Conservation (phyloP, 2,329 filamentous ascomycete species). For the Acarospora socialis region DNA sequence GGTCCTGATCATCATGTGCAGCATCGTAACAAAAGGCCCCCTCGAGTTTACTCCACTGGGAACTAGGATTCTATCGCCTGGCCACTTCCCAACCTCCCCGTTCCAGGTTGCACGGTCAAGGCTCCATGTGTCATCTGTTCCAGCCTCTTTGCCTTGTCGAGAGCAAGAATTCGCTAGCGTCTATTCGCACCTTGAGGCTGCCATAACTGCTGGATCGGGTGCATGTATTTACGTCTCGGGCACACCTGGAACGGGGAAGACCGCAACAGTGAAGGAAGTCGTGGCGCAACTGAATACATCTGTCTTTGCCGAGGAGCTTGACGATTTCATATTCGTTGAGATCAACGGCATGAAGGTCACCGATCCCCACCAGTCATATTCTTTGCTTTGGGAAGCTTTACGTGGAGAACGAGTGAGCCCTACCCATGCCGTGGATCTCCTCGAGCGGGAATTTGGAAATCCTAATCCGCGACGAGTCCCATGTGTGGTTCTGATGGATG, state of each 20-base stretch:
- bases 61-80: slow-evolving; percentile 66
- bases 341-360: slow-evolving; percentile 99
- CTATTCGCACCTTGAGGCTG: slow-evolving; percentile 84
- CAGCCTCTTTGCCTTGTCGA: slow-evolving; percentile 74
- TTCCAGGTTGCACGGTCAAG: slow-evolving; percentile 82
- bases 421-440: slow-evolving; percentile 74
- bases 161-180: slow-evolving; percentile 85
- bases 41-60: slow-evolving; percentile 94
- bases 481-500: slow-evolving; percentile 96
- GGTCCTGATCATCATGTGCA: slow-evolving; percentile 15
- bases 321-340: slow-evolving; percentile 98
- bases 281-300: slow-evolving; percentile 78
- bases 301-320: slow-evolving; percentile 77
- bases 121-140: slow-evolving; percentile 87
- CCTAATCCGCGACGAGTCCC: slow-evolving; percentile 83
- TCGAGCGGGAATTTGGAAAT: slow-evolving; percentile 84
- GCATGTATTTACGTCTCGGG: slow-evolving; percentile 98
- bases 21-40: slow-evolving; percentile 65
- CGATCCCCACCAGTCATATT: slow-evolving; percentile 92
- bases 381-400: slow-evolving; percentile 86
- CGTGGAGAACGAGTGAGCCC: slow-evolving; percentile 88
- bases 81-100: slow-evolving; percentile 63
- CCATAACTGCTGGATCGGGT: slow-evolving; percentile 83
- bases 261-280: slow-evolving; percentile 90
- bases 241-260: slow-evolving; percentile 96